phyloP scores from a whole-genome alignment of 2,329 filamentous ascomycete species.

The Talaromyces sp. region DNA sequence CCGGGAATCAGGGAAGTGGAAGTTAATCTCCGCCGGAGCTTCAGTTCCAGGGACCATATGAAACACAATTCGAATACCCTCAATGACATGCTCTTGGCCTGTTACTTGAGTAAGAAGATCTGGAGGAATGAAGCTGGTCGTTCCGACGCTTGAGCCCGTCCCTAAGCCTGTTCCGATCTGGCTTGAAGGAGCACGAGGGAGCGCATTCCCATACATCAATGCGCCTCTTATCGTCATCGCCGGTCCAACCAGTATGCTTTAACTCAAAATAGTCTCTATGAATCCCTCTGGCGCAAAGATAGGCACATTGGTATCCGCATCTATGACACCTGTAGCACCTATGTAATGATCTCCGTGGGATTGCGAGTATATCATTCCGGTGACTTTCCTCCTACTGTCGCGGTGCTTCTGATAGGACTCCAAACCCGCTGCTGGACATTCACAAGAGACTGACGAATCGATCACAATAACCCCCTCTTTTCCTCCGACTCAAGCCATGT shows the following conservation, averaged over 20 bases:
- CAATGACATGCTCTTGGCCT: not conserved
- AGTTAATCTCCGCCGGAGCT: not conserved
- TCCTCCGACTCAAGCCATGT: not conserved
- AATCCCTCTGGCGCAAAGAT: not conserved
- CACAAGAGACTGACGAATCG: not conserved
- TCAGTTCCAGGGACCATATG: not conserved
- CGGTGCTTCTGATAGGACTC: not conserved
- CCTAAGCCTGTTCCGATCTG: not conserved
- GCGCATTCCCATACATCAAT: not conserved
- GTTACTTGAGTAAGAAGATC: not conserved
- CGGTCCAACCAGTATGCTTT: not conserved
- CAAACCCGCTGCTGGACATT: not conserved
- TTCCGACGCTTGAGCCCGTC: not conserved
- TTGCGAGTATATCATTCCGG: not conserved
- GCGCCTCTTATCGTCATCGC: not conserved
- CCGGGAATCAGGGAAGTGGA: no score
- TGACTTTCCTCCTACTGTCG: not conserved
- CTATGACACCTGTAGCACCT: not conserved
- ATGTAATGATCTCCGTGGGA: not conserved
- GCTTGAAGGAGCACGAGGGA: not conserved
- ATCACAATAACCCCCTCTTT: not conserved
- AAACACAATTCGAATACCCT: not conserved
- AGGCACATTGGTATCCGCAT: not conserved
- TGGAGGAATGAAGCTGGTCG: not conserved
- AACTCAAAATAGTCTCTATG: not conserved